Conservation (phyloP, 2,329 filamentous ascomycete genomes). For the Aspergillus proliferans region DNA sequence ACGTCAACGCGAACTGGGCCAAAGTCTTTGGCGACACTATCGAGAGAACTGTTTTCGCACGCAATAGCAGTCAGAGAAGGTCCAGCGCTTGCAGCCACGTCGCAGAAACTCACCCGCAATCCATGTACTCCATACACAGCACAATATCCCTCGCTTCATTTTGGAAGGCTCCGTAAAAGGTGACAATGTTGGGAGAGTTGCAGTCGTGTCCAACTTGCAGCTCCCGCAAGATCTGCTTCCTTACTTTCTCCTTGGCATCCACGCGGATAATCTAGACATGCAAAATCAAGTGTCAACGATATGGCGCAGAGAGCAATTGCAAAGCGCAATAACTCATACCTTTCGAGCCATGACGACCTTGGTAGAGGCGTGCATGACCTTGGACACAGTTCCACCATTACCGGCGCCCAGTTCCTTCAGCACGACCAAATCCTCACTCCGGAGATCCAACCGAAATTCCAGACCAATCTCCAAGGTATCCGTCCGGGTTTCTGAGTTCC, state of each 20-base stretch:
- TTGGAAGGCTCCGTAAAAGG: conserved; percentile 94
- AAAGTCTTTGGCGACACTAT: conserved; percentile 89
- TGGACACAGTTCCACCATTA: conserved; percentile 97
- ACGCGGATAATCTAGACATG: conserved; percentile 79
- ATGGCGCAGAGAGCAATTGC: conserved; percentile 2
- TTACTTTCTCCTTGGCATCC: conserved; percentile 93
- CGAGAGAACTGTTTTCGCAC: conserved; percentile 62
- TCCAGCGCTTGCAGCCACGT: background rate
- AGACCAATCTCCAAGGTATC: conserved; percentile 90
- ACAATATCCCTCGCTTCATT: conserved; percentile 97
- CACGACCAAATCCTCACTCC: conserved; percentile 85
- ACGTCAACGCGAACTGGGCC: conserved; percentile 94
- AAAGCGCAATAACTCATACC: conserved; percentile 48
- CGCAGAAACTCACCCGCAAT: conserved; percentile 72
- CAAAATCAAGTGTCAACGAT: conserved; percentile 1
- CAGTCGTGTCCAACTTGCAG: conserved; percentile 98
- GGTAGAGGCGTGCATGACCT: conserved; percentile 89
- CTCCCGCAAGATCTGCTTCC: conserved; percentile 93
- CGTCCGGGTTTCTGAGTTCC: conserved; percentile 53
- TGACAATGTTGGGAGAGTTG: conserved; percentile 94
- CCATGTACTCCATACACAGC: conserved; percentile 99
- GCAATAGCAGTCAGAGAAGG: background rate
- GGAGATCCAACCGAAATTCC: conserved; percentile 89
- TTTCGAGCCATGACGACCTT: conserved; percentile 97
- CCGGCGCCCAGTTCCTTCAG: conserved; percentile 92